These are phyloP conservation scores for Globisporangium nodosum DNA, from an alignment of 352 stramenopile species.

Conservation along the genomic window DNA sequence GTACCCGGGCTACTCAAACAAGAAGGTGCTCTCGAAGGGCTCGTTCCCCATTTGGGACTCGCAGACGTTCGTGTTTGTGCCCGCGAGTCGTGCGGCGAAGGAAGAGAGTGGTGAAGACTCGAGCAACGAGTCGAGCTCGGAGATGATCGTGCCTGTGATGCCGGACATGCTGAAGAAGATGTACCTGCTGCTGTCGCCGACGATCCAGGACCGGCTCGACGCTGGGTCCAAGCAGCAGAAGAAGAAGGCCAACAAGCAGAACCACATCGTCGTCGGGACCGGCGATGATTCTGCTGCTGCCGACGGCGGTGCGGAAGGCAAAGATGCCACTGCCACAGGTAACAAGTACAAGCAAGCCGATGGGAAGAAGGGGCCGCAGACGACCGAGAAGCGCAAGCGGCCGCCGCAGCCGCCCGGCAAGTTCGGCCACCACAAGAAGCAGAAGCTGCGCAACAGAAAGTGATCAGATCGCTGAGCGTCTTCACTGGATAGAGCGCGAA, in stretches of 20 bases:
- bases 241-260: constrained; percentile 20
- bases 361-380: constrained; percentile 18
- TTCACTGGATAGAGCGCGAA: neutral
- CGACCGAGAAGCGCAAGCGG: constrained; percentile 19
- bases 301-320: constrained; percentile 2
- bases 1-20: constrained; percentile 92
- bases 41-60: constrained; percentile 96
- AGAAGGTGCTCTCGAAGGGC: constrained; percentile 94
- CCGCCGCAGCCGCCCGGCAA: constrained; percentile 13
- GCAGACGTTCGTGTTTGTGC: constrained; percentile 91
- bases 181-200: constrained; percentile 62
- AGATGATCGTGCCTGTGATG: constrained; percentile 34
- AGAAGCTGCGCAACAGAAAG: constrained; percentile 14
- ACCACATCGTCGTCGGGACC: constrained; percentile 2
- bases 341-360: constrained; percentile 4
- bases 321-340: neutral
- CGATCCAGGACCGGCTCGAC: constrained; percentile 46
- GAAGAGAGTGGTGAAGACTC: constrained; percentile 2
- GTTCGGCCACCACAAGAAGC: constrained; percentile 20
- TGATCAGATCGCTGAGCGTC: neutral
- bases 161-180: constrained; percentile 56
- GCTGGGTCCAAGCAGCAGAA: constrained; percentile 45
- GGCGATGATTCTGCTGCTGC: neutral
- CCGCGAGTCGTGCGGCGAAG: constrained; percentile 14
- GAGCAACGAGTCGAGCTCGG: neutral